Evolutionary conservation across 169 alveolate species (phyloP).

Genomic region (Plasmodium billcollinsi): DNA sequence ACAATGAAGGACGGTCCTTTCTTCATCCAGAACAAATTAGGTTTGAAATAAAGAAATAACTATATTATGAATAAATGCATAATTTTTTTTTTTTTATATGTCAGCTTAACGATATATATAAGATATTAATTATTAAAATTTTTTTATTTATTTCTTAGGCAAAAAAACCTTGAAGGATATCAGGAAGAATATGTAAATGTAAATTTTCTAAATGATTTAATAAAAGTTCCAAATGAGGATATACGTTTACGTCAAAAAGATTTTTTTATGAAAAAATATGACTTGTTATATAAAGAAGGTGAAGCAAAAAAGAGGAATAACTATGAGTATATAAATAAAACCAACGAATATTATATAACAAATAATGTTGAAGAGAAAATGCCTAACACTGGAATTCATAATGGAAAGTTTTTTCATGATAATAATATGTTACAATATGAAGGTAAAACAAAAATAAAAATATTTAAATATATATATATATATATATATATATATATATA

Average conservation of each 20-base stretch:
- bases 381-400: slow-evolving; percentile 52
- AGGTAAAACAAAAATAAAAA: slow-evolving; percentile 24
- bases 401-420: slow-evolving; percentile 29
- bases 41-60: slow-evolving; percentile 1
- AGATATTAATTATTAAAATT: not conserved
- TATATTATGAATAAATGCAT: not conserved
- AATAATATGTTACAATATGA: slow-evolving; percentile 37
- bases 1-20: not conserved
- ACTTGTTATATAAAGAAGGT: slow-evolving; percentile 22
- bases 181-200: slow-evolving; percentile 24
- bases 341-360: slow-evolving; percentile 59
- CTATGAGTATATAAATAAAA: slow-evolving; percentile 51
- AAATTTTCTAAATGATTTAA: slow-evolving; percentile 50
- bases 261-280: slow-evolving; percentile 14
- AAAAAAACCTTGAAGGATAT: slow-evolving; percentile 20
- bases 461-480: not conserved
- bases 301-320: slow-evolving; percentile 2
- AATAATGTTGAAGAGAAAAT: slow-evolving; percentile 60
- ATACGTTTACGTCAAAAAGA: slow-evolving; percentile 14
- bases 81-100: not conserved
- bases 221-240: slow-evolving; percentile 40
- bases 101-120: not conserved
- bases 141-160: slow-evolving; percentile 20
- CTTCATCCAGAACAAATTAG: slow-evolving; percentile 54
- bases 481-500: no score